Conservation (phyloP, 768 basidiomycete species). For the Glaciozyma martinii region DNA sequence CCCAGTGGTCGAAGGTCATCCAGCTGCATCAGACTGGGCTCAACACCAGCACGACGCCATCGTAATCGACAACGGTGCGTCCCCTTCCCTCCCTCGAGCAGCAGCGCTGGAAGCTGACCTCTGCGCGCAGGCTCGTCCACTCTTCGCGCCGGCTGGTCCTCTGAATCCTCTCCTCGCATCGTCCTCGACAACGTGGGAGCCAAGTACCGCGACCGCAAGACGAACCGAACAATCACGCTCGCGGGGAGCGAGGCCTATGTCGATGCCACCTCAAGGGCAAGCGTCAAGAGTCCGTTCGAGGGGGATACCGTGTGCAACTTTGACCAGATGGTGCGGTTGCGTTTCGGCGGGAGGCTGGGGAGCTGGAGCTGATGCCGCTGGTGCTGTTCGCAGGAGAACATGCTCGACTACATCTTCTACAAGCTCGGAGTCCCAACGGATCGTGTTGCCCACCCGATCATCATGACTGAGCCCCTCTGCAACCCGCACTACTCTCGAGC, state of each 20-base stretch:
- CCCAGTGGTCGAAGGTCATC: conserved; percentile 3
- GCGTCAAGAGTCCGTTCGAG: conserved; percentile 79
- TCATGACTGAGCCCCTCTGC: conserved; percentile 86
- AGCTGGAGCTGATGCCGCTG: conserved; percentile 2
- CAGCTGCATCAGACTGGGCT: not conserved
- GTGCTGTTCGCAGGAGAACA: conserved; percentile 62
- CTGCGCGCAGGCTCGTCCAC: conserved; percentile 37
- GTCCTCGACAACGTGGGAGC: conserved; percentile 40
- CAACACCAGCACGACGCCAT: not conserved
- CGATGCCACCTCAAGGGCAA: conserved; percentile 72
- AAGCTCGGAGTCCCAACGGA: conserved; percentile 69
- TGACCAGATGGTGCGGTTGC: conserved; percentile 65
- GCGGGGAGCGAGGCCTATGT: conserved; percentile 81
- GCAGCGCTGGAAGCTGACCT: not conserved
- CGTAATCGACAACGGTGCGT: not conserved
- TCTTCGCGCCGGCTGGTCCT: conserved; percentile 36
- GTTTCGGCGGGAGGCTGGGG: not conserved
- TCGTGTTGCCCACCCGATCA: conserved; percentile 70
- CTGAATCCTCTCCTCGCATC: conserved; percentile 26
- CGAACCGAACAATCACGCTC: conserved; percentile 68
- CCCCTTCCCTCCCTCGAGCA: not conserved
- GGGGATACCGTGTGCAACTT: conserved; percentile 85
- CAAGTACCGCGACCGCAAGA: conserved; percentile 81
- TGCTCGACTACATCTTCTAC: conserved; percentile 82
- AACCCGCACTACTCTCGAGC: conserved; percentile 82